Evolutionary conservation across 176 grass and related monocot genomes (phyloP).

Genomic region (Luzula sylvatica): DNA sequence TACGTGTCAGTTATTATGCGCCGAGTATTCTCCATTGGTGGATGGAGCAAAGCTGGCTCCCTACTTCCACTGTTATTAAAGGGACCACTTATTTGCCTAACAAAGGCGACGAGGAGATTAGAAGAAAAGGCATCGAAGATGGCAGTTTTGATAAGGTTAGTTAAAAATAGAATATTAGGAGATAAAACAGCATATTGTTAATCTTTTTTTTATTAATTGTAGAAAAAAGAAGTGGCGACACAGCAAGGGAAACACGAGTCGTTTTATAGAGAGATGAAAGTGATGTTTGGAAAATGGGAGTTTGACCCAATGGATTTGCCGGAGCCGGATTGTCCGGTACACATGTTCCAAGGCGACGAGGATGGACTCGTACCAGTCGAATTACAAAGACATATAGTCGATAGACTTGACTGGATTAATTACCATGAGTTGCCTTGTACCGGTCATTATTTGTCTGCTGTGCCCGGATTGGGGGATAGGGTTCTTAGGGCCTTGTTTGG

Average conservation of each 20-base stretch:
- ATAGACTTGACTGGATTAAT: slow-evolving; percentile 52
- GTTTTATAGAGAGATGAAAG: slow-evolving; percentile 77
- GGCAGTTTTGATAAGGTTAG: slow-evolving; percentile 32
- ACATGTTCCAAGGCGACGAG: slow-evolving; percentile 85
- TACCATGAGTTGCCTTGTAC: slow-evolving; percentile 59
- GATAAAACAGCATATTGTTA: slow-evolving; percentile 2
- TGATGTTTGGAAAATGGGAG: slow-evolving; percentile 93
- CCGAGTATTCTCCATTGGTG: slow-evolving; percentile 67
- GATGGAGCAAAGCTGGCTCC: slow-evolving; percentile 72
- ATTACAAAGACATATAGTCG: slow-evolving; percentile 66
- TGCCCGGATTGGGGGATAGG: slow-evolving; percentile 53
- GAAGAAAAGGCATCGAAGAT: slow-evolving; percentile 16
- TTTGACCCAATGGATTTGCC: slow-evolving; percentile 80
- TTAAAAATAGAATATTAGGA: not conserved
- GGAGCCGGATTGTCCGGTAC: slow-evolving; percentile 54
- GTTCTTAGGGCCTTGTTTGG: slow-evolving; percentile 49
- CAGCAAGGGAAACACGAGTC: slow-evolving; percentile 79
- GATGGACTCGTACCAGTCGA: slow-evolving; percentile 81
- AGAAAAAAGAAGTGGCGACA: slow-evolving; percentile 38
- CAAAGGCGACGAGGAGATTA: slow-evolving; percentile 41
- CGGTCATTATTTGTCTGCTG: slow-evolving; percentile 51
- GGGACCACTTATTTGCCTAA: slow-evolving; percentile 55
- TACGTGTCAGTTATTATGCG: slow-evolving; percentile 57
- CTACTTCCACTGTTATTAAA: slow-evolving; percentile 55
- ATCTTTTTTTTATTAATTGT: not conserved